Evolutionary conservation across 768 basidiomycete genomes (phyloP).

Genomic region (Boletus edulis): DNA sequence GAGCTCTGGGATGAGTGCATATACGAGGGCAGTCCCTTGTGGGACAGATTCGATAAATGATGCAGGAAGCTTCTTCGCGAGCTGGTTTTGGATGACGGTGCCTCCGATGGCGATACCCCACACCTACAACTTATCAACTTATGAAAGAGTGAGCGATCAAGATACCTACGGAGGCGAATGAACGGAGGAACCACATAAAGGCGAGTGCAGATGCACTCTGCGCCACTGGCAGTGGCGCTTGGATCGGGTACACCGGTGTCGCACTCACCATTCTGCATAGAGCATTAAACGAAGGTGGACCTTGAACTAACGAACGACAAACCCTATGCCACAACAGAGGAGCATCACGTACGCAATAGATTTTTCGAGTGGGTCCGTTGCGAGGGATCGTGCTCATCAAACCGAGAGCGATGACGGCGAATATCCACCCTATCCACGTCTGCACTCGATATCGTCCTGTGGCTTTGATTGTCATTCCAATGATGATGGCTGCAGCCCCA

Average conservation of each 20-base stretch:
- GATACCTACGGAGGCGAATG: background rate
- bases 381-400: constrained; percentile 30
- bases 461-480: constrained; percentile 29
- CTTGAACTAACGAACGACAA: background rate
- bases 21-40: background rate
- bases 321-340: background rate
- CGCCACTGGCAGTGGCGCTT: background rate
- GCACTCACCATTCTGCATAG: background rate
- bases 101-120: background rate
- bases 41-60: background rate
- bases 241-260: background rate
- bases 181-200: background rate
- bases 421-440: constrained; percentile 32
- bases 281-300: background rate
- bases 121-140: background rate
- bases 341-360: constrained; percentile 8
- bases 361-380: constrained; percentile 21
- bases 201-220: background rate
- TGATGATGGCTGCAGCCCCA: constrained; percentile 1
- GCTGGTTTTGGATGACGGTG: background rate
- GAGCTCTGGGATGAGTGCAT: background rate
- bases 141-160: no score
- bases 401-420: constrained; percentile 36
- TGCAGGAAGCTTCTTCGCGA: background rate
- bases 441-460: constrained; percentile 34